Evolutionary conservation across 1,284 basidiomycete species (phyloP).

Genomic region (Trichosporon inkin): DNA sequence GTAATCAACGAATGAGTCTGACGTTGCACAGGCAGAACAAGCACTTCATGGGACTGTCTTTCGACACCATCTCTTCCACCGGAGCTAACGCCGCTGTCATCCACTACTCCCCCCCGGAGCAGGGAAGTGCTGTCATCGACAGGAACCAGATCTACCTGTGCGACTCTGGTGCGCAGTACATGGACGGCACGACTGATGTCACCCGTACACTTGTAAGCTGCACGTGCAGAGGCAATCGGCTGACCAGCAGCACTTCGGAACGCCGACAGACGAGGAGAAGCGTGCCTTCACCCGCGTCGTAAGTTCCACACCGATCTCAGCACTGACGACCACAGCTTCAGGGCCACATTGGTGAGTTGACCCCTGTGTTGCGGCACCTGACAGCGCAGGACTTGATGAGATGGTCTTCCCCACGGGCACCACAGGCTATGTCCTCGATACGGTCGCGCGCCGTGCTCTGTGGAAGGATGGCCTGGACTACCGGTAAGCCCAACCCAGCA

Average conservation of each 20-base stretch:
- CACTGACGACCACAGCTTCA: slow-evolving; percentile 58
- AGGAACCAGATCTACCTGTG: slow-evolving; percentile 87
- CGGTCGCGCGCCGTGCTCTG: slow-evolving; percentile 73
- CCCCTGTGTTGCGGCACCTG: neutral
- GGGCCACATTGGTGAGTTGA: slow-evolving; percentile 68
- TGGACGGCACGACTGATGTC: slow-evolving; percentile 88
- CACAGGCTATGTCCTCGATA: slow-evolving; percentile 60
- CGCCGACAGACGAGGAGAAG: slow-evolving; percentile 73
- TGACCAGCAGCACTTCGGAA: slow-evolving; percentile 75
- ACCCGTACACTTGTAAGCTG: slow-evolving; percentile 73
- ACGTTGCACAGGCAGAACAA: slow-evolving; percentile 60
- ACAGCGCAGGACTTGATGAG: slow-evolving; percentile 54
- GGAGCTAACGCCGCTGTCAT: slow-evolving; percentile 89
- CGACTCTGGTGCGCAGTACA: slow-evolving; percentile 88
- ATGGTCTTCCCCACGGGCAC: slow-evolving; percentile 83
- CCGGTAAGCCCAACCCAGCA: slow-evolving; percentile 38
- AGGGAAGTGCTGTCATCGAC: slow-evolving; percentile 68
- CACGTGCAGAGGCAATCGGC: too few relatives aligned
- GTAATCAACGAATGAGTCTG: too few relatives aligned
- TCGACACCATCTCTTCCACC: slow-evolving; percentile 85
- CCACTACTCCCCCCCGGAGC: slow-evolving; percentile 80
- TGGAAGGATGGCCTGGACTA: slow-evolving; percentile 84
- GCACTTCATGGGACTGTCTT: slow-evolving; percentile 81
- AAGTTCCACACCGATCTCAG: slow-evolving; percentile 12
- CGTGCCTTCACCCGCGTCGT: slow-evolving; percentile 83